phyloP scores from a whole-genome alignment of 1,284 basidiomycete genomes.

The Porodaedalea pini region DNA sequence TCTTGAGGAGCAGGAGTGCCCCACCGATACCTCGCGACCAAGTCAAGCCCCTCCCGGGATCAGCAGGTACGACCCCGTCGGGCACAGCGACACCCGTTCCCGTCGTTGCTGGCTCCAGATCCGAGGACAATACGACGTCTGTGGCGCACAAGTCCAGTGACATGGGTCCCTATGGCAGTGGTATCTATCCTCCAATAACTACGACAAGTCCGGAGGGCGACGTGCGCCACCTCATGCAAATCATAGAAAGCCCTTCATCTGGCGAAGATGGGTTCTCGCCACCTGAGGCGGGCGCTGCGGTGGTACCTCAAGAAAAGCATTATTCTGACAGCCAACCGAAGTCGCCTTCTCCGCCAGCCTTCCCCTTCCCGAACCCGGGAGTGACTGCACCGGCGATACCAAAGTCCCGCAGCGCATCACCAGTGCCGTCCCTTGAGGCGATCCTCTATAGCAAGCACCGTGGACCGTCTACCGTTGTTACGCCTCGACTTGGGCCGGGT shows the following conservation, averaged over 20 bases:
- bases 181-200: background rate
- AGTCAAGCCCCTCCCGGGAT: slow-evolving; percentile 21
- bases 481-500: slow-evolving; percentile 24
- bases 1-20: slow-evolving; percentile 58
- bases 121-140: background rate
- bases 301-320: background rate
- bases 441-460: slow-evolving; percentile 53
- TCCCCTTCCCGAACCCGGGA: background rate
- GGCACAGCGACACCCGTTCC: slow-evolving; percentile 20
- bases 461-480: slow-evolving; percentile 21
- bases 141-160: background rate
- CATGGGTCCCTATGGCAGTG: background rate
- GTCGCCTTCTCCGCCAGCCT: background rate
- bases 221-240: slow-evolving; percentile 1
- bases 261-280: background rate
- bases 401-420: slow-evolving; percentile 36
- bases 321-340: background rate
- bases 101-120: background rate
- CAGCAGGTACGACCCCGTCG: slow-evolving; percentile 19
- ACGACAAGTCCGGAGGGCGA: background rate
- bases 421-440: slow-evolving; percentile 57
- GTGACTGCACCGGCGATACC: slow-evolving; percentile 18
- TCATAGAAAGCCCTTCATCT: background rate
- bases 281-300: background rate
- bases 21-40: slow-evolving; percentile 44